A percentile compares a stretch with the other conserved stretches of the same genome.
Evolutionary conservation across 1,284 basidiomycete genomes (phyloP).

Genomic region (Cryptococcus maquisensis): DNA sequence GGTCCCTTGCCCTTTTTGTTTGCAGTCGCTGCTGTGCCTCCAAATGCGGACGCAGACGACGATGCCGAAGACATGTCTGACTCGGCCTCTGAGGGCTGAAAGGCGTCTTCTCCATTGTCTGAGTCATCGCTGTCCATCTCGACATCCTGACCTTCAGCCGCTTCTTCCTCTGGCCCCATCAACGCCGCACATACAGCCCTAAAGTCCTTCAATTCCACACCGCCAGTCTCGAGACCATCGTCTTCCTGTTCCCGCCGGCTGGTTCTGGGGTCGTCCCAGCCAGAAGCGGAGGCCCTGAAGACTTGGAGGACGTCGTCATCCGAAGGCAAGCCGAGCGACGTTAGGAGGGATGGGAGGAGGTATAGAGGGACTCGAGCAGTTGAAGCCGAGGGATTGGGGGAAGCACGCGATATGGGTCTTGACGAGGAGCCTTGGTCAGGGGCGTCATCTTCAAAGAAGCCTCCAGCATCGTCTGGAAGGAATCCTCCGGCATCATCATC

Average conservation of each 20-base stretch:
- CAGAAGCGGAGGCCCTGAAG: slow-evolving; percentile 40
- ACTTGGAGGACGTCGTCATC: slow-evolving; percentile 47
- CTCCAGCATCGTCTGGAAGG: background rate
- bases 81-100: slow-evolving; percentile 23
- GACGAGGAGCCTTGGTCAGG: background rate
- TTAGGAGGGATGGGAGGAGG: slow-evolving; percentile 32
- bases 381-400: background rate
- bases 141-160: slow-evolving; percentile 7
- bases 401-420: background rate
- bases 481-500: slow-evolving; percentile 14
- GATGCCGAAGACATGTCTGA: slow-evolving; percentile 22
- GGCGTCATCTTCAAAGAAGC: background rate
- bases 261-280: slow-evolving; percentile 27
- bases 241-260: slow-evolving; percentile 8
- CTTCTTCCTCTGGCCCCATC: slow-evolving; percentile 35
- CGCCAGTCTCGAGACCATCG: slow-evolving; percentile 2
- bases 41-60: slow-evolving; percentile 1
- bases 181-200: slow-evolving; percentile 40
- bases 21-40: slow-evolving; percentile 7
- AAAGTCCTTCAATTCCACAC: slow-evolving; percentile 24
- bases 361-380: slow-evolving; percentile 25
- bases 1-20: background rate
- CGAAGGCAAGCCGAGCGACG: slow-evolving; percentile 35
- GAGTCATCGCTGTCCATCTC: slow-evolving; percentile 4
- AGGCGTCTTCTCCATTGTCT: slow-evolving; percentile 23